A percentile compares a stretch with the other conserved stretches of the same genome.
These are phyloP conservation scores for Talaromyces sp. DNA, from an alignment of 2,329 filamentous ascomycete genomes.

Conservation along the genomic window DNA sequence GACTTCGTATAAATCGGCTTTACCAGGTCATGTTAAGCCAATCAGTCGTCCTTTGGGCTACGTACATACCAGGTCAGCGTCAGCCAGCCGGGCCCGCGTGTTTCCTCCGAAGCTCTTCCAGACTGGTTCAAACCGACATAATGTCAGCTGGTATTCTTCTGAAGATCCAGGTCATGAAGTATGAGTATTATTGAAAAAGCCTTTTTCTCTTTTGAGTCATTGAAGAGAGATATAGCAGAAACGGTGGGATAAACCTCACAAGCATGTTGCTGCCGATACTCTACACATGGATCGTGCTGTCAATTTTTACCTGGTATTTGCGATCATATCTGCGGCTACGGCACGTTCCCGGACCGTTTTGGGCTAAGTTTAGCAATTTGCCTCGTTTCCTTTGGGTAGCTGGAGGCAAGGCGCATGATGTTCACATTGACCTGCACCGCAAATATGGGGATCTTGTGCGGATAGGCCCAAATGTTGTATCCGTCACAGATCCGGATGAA, in stretches of 20 bases:
- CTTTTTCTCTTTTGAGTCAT: neutral
- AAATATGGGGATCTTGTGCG: slow-evolving; percentile 14
- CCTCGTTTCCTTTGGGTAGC: neutral
- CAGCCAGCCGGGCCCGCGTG: neutral
- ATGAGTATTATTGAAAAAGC: neutral
- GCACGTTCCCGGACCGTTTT: slow-evolving; percentile 10
- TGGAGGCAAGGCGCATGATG: neutral
- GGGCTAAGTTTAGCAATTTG: slow-evolving; percentile 2
- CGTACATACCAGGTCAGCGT: neutral
- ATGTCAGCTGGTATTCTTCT: neutral
- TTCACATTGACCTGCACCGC: slow-evolving; percentile 10
- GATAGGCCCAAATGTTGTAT: slow-evolving; percentile 13
- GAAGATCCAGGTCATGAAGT: neutral
- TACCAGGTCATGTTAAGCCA: too few relatives aligned
- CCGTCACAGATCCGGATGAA: slow-evolving; percentile 6
- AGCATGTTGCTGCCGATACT: neutral
- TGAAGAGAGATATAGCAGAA: neutral
- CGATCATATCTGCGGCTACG: neutral
- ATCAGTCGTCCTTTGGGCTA: too few relatives aligned
- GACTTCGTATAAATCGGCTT: too few relatives aligned
- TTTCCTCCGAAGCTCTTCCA: neutral
- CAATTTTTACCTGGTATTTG: neutral
- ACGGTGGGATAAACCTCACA: neutral
- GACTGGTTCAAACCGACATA: neutral
- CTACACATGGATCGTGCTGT: neutral